Base-by-base conservation (phyloP, 1,284 basidiomycete species). In the Puccinia brachypodii region DNA sequence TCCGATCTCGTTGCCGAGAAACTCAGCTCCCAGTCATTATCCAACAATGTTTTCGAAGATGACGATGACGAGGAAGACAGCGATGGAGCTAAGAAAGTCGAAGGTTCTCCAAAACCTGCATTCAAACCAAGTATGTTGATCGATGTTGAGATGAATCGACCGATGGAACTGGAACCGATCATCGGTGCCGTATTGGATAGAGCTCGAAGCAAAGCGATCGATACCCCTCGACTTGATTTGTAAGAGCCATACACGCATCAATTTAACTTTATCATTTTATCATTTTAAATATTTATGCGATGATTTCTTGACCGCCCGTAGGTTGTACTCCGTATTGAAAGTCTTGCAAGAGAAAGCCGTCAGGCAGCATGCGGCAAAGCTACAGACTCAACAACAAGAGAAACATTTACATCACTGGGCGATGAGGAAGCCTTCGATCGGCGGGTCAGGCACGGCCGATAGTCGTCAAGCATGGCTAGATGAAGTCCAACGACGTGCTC, bases 341-440 rank as follows among this genome's bases (percentile, higher is more conserved):
- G 78, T 81, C 31, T 64, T 66, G 13, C 78, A 81, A 42, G 78
- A 81, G 47, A 25, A 60, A 40, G 78, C 78, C 13, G 78, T 71
- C 33, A 33, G 71, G 36, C 69, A 71, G 31, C 69, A 62, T 44
- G 71, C 71, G 71, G 44, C 78, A 19, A 74, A 42, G 16, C 25
- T 73, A 28, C 28, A 74, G 60, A 81, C 58, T 25, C 78, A 81
- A 62, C 56, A 62, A 25, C 71, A 81, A 38, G 56, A 74, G 42
- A 42, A 81, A 19, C 78, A 81, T 66, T 66, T 73, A 28, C 78
- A 81, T 40, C n/a, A 62, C 38, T 81, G 78, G 78, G 78, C 78
- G 8, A 81, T 81, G 78, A 47, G 78, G 47, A 81, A 81, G 58
- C 78, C 78, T 0, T 73, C 68, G n/a, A 68, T 81, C 13, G 71